Evolutionary conservation across 495 filamentous ascomycete genomes (phyloP).

Genomic region (Podospora bellae-mahoneyi): DNA sequence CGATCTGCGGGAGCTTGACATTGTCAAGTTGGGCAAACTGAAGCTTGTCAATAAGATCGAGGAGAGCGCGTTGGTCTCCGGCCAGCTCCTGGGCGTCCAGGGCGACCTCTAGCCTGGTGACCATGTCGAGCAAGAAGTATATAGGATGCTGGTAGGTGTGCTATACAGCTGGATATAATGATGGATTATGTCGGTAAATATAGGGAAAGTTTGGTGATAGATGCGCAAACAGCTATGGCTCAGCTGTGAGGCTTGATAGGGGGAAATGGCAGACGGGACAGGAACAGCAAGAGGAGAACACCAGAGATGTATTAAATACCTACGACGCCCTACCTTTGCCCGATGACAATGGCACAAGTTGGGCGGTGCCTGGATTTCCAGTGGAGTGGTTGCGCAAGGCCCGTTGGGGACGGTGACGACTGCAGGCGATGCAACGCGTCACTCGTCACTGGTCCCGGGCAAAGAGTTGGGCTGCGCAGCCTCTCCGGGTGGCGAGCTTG

Average conservation of each 20-base stretch:
- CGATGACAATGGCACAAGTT: neutral
- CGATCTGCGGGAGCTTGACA: conserved; percentile 61
- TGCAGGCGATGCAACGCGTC: conserved; percentile 4
- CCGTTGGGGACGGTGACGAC: neutral
- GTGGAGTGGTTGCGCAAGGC: neutral
- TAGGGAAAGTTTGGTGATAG: neutral
- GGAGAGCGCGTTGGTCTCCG: conserved; percentile 35
- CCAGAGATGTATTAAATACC: neutral
- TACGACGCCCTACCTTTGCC: neutral
- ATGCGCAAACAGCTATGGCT: neutral
- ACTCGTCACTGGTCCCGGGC: conserved; percentile 6
- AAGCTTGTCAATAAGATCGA: conserved; percentile 42
- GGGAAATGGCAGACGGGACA: neutral
- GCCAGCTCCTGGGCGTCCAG: conserved; percentile 38
- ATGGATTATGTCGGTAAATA: neutral
- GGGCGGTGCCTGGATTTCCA: neutral
- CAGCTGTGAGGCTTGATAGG: neutral
- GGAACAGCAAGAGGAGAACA: neutral
- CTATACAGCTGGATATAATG: neutral
- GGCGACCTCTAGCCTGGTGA: conserved; percentile 31
- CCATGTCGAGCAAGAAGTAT: conserved; percentile 14
- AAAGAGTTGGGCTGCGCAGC: neutral
- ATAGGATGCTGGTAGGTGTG: neutral
- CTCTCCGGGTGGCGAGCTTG: neutral
- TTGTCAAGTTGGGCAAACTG: conserved; percentile 41